Percentiles rank a stretch among this genome's conserved stretches.
Conservation (phyloP, 176 grass and related monocot genomes). For the Otatea glauca region DNA sequence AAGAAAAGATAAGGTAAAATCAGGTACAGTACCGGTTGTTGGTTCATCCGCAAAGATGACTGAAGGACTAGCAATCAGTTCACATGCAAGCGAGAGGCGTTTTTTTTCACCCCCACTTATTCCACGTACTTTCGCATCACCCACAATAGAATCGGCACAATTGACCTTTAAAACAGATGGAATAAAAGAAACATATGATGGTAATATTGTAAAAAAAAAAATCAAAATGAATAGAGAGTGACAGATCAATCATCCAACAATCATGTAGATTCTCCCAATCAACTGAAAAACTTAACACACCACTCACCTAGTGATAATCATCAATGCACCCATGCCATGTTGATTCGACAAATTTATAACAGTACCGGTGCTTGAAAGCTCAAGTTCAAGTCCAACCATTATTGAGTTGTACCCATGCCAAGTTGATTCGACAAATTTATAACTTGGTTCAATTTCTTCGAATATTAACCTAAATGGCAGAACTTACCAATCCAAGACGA, state of each 20-base stretch:
- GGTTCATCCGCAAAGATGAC: slow-evolving; percentile 93
- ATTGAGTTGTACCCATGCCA: neutral
- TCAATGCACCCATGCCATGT: neutral
- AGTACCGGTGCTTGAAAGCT: neutral
- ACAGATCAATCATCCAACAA: neutral
- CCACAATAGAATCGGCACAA: slow-evolving; percentile 91
- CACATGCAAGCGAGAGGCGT: slow-evolving; percentile 85
- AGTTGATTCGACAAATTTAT: too few relatives aligned
- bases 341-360: neutral
- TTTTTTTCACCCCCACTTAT: slow-evolving; percentile 98
- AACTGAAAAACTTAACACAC: neutral
- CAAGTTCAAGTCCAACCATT: slow-evolving; percentile 7
- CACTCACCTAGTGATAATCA: neutral
- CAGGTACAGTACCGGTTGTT: slow-evolving; percentile 68
- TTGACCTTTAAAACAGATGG: slow-evolving; percentile 57
- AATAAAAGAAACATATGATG: neutral
- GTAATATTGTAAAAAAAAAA: neutral
- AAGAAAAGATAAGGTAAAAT: neutral
- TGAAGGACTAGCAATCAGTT: slow-evolving; percentile 96
- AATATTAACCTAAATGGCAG: slow-evolving; percentile 1
- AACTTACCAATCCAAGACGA: slow-evolving; percentile 82
- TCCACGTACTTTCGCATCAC: slow-evolving; percentile 91
- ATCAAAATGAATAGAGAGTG: neutral
- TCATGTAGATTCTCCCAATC: neutral
- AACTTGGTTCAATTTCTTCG: neutral